Conservation (phyloP, 805 yeast genomes). For the Starmerella potacharoeniae region DNA sequence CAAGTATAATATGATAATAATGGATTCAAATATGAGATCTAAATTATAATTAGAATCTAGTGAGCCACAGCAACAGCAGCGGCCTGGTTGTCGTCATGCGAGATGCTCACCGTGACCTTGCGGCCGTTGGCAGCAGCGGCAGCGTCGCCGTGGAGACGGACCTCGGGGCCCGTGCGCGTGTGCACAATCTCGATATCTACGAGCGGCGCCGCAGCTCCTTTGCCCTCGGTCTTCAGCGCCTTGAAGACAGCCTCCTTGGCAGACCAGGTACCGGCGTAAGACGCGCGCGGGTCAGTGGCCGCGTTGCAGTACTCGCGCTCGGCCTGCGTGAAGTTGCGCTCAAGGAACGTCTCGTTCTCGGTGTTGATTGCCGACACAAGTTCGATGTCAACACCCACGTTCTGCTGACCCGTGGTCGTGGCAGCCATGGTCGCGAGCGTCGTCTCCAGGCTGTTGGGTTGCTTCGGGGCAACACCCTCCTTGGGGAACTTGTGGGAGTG, state of each 20-base stretch:
- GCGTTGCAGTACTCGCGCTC: conserved; percentile 70
- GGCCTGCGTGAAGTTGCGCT: conserved; percentile 74
- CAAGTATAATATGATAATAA: neutral
- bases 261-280: conserved; percentile 97
- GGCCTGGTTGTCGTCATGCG: conserved; percentile 94
- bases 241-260: conserved; percentile 99
- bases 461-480: conserved; percentile 16
- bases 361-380: conserved; percentile 67
- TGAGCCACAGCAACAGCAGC: conserved; percentile 81
- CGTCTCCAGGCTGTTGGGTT: conserved; percentile 28
- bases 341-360: conserved; percentile 82
- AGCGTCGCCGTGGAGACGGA: conserved; percentile 66
- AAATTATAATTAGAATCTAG: neutral
- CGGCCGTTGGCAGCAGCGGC: conserved; percentile 55
- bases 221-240: conserved; percentile 74
- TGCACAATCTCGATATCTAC: conserved; percentile 80
- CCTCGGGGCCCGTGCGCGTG: conserved; percentile 71
- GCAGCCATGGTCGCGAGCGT: conserved; percentile 28
- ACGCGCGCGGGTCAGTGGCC: conserved; percentile 72
- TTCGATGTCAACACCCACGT: conserved; percentile 97
- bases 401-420: conserved; percentile 43
- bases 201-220: conserved; percentile 93
- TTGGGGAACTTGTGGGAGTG: conserved; percentile 17
- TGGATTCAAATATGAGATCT: neutral
- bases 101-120: conserved; percentile 72